Evolutionary conservation across 345 rosid genomes (phyloP).

Genomic region (Dimocarpus longan): DNA sequence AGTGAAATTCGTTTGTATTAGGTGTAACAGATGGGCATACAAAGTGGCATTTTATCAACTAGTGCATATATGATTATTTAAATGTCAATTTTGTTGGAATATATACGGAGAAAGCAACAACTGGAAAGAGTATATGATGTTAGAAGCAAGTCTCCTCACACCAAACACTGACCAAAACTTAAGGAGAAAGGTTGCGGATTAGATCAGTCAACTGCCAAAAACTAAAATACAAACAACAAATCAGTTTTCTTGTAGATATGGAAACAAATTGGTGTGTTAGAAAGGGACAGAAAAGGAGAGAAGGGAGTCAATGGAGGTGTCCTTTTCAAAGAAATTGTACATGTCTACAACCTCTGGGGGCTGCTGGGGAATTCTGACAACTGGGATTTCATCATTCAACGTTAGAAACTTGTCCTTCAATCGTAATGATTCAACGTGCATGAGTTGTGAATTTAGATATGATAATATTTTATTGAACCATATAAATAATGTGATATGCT

Average conservation of each 20-base stretch:
- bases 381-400: not conserved
- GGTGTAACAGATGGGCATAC: not conserved
- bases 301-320: slow-evolving; percentile 9
- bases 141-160: not conserved
- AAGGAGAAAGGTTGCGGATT: not conserved
- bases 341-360: not conserved
- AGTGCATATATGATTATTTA: not conserved
- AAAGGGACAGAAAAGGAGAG: not conserved
- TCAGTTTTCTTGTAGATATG: not conserved
- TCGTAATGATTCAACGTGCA: too few species aligned
- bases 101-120: not conserved
- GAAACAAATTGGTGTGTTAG: not conserved
- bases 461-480: too few species aligned
- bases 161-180: slow-evolving; percentile 5
- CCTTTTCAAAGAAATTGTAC: not conserved
- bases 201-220: slow-evolving; percentile 10
- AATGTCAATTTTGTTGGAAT: too few species aligned
- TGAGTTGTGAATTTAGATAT: too few species aligned
- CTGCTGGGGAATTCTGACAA: not conserved
- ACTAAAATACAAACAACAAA: not conserved
- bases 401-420: not conserved
- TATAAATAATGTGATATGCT: too few species aligned
- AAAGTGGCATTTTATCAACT: slow-evolving; percentile 13
- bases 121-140: not conserved
- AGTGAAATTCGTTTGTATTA: not conserved